These are phyloP conservation scores for Cercospora beticola DNA, from an alignment of 2,329 filamentous ascomycete genomes.

Conservation along the genomic window DNA sequence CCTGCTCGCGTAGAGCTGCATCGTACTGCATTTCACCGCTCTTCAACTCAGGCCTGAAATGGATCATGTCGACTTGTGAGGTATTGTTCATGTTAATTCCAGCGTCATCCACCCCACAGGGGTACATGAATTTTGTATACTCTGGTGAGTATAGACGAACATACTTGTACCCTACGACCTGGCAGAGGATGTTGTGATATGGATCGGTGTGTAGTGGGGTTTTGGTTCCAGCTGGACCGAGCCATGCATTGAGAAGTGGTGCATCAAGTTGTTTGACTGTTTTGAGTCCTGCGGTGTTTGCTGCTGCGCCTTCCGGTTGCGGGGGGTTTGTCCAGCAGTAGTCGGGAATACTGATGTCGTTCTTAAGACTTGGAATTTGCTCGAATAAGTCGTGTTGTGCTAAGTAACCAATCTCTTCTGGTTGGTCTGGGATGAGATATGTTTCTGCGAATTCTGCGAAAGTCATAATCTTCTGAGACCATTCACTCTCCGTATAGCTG, in stretches of 20 bases:
- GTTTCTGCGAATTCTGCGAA: slow-evolving; percentile 68
- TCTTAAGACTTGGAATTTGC: slow-evolving; percentile 73
- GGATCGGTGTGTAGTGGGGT: slow-evolving; percentile 92
- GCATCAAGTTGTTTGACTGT: slow-evolving; percentile 41
- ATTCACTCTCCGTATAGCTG: slow-evolving; percentile 81
- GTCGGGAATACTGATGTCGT: slow-evolving; percentile 78
- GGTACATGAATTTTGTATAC: slow-evolving; percentile 59
- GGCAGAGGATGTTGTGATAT: slow-evolving; percentile 87
- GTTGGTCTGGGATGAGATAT: slow-evolving; percentile 53
- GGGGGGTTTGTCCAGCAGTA: slow-evolving; percentile 76
- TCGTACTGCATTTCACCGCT: not conserved
- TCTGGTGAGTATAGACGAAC: slow-evolving; percentile 78
- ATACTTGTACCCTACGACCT: slow-evolving; percentile 89
- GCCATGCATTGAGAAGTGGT: slow-evolving; percentile 85
- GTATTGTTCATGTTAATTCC: slow-evolving; percentile 94
- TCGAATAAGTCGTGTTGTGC: slow-evolving; percentile 86
- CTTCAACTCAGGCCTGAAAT: slow-evolving; percentile 13
- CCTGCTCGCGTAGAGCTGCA: not conserved
- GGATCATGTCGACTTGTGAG: slow-evolving; percentile 67
- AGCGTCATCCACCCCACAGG: slow-evolving; percentile 59
- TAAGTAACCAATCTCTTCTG: slow-evolving; percentile 66
- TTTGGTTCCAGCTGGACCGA: slow-evolving; percentile 83
- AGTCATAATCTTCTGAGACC: slow-evolving; percentile 77
- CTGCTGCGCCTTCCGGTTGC: slow-evolving; percentile 37
- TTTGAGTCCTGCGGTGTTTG: slow-evolving; percentile 26